Base-by-base conservation (phyloP, 2,329 filamentous ascomycete species). In the Stemphylium lycopersici region DNA sequence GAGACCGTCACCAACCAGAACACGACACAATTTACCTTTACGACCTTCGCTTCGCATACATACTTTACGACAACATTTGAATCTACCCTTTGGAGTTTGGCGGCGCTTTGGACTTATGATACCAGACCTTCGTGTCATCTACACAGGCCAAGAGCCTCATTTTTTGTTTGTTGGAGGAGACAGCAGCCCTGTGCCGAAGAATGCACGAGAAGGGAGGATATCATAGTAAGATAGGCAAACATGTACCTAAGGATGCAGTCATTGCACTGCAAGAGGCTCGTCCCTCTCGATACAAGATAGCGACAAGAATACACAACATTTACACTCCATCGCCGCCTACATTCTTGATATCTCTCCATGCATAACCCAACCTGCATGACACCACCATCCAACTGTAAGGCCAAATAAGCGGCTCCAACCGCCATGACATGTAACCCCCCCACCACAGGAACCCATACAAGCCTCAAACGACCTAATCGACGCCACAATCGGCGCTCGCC, bases 101-200 rank as follows among this genome's bases (percentile, higher is more conserved):
- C 50, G 61, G 50, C 60, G 59, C 49, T 52, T 63, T 57, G 56
- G 49, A 56, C 64, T 60, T 64, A 69, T 73, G 72, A 74, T 74
- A 74, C 72, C 72, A 74, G 71, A 73, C 72, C 61, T 59, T 55
- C 56, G 63, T 61, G 71, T 73, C 70, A 73, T 63, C 62, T 62
- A 69, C 59, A 69, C 43, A 61, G 66, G 67, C 69, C 58, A 55
- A 37, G 48, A 47, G 63, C 65, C 61, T 61, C 22, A 58, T 60
- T 66, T 62, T 55, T 32, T 55, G n/a, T 55, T 45, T 39, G 38
- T 45, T 48, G 41, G 36, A 52, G 48, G n/a, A 52, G 39, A 16
- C n/a, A 38, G 18, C 29, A n/a, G 37, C 15, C 31, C 36, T 40
- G 41, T 38, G 48, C 48, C 18, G 42, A 40, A 45, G 48, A 24